These are phyloP conservation scores for Parascedosporium putredinis DNA, from an alignment of 2,329 filamentous ascomycete species.

Conservation along the genomic window DNA sequence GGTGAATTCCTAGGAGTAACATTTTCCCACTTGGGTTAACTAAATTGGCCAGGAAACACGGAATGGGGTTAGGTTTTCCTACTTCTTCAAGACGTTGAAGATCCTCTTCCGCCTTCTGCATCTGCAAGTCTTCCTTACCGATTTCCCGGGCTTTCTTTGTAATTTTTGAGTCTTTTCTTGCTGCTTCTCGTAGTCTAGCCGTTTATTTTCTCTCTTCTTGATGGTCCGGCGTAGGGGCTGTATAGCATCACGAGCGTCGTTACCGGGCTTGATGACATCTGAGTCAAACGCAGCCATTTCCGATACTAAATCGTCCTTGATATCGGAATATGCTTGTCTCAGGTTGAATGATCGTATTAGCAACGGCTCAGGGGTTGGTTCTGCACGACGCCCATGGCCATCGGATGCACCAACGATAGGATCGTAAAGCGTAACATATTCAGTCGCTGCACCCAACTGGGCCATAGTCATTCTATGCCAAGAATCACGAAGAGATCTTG, in stretches of 20 bases:
- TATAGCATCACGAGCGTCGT: slow-evolving; percentile 56
- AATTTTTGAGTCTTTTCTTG: slow-evolving; percentile 60
- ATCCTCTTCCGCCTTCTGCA: slow-evolving; percentile 64
- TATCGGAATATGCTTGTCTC: slow-evolving; percentile 56
- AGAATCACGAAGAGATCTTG: slow-evolving; percentile 66
- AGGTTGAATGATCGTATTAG: slow-evolving; percentile 56
- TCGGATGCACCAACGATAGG: slow-evolving; percentile 60
- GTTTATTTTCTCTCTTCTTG: slow-evolving; percentile 74
- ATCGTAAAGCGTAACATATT: slow-evolving; percentile 65
- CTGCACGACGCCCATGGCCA: slow-evolving; percentile 41
- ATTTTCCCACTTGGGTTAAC: slow-evolving; percentile 1
- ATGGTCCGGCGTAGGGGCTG: slow-evolving; percentile 70
- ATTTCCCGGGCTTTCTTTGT: slow-evolving; percentile 58
- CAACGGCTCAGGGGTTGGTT: slow-evolving; percentile 50
- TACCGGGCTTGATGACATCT: slow-evolving; percentile 59
- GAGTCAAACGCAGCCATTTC: slow-evolving; percentile 63
- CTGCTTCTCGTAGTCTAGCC: slow-evolving; percentile 70
- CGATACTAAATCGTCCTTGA: slow-evolving; percentile 59
- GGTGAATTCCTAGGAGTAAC: slow-evolving; percentile 52
- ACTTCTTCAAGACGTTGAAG: slow-evolving; percentile 53
- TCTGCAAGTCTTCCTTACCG: slow-evolving; percentile 59
- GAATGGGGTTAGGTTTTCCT: no score
- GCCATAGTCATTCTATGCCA: slow-evolving; percentile 64
- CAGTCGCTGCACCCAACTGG: slow-evolving; percentile 55
- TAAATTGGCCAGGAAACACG: no score